These are phyloP conservation scores for Hypoxylon crocopeplum DNA, from an alignment of 495 filamentous ascomycete species.

Conservation along the genomic window DNA sequence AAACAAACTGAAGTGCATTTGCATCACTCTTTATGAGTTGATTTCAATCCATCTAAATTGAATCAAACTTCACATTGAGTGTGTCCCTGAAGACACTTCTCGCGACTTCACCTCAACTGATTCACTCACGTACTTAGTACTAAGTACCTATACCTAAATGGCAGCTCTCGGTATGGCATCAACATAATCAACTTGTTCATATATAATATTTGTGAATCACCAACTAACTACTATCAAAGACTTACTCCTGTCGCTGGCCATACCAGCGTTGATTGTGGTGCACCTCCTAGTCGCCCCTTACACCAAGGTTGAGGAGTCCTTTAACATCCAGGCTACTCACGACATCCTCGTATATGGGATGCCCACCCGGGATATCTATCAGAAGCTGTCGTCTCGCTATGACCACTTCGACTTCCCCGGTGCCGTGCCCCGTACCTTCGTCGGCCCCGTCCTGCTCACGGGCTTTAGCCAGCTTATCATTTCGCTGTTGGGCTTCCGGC, in stretches of 20 bases:
- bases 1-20: no score
- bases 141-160: constrained; percentile 21
- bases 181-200: neutral
- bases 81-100: neutral
- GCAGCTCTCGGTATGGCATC: constrained; percentile 30
- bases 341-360: constrained; percentile 85
- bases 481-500: constrained; percentile 50
- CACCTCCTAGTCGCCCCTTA: constrained; percentile 85
- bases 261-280: constrained; percentile 71
- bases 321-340: constrained; percentile 94
- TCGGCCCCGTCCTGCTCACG: constrained; percentile 78
- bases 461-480: constrained; percentile 70
- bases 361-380: constrained; percentile 61
- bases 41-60: no score
- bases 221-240: constrained; percentile 47
- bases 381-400: constrained; percentile 64
- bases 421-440: constrained; percentile 87
- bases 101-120: no score
- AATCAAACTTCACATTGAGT: neutral
- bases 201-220: neutral
- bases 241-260: constrained; percentile 57
- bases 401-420: constrained; percentile 94
- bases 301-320: constrained; percentile 99
- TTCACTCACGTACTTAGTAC: no score
- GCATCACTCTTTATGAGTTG: no score